phyloP scores from a whole-genome alignment of 495 filamentous ascomycete species.

The Penicillium dipodomyicola region DNA sequence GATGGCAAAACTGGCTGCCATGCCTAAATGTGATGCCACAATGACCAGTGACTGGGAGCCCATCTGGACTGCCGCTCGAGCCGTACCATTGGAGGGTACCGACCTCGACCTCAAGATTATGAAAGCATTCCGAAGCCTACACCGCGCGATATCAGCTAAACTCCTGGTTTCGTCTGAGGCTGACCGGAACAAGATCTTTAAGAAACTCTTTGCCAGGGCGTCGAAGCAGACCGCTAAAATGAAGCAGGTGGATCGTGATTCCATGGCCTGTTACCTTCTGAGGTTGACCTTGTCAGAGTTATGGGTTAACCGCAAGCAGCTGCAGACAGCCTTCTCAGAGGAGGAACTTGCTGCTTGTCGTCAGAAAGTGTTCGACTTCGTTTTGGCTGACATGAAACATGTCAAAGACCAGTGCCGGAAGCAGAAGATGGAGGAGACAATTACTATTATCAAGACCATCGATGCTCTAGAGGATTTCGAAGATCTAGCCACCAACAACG shows the following conservation, averaged over 20 bases:
- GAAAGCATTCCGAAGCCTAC: conserved; percentile 43
- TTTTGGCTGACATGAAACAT: conserved; percentile 40
- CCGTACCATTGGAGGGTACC: conserved; percentile 34
- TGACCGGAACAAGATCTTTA: conserved; percentile 36
- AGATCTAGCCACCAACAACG: conserved; percentile 37
- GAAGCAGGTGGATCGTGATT: conserved; percentile 37
- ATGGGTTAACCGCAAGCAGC: conserved; percentile 36
- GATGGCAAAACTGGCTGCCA: conserved; percentile 44
- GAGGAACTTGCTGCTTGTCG: conserved; percentile 36
- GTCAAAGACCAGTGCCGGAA: conserved; percentile 44
- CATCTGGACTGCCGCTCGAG: conserved; percentile 39
- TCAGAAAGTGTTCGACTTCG: conserved; percentile 35
- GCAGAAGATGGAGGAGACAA: conserved; percentile 41
- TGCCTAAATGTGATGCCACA: conserved; percentile 42
- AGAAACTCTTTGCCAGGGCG: conserved; percentile 37
- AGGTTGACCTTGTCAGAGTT: conserved; percentile 42
- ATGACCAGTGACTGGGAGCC: conserved; percentile 44
- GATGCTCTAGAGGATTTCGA: conserved; percentile 49
- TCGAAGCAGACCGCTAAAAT: conserved; percentile 37
- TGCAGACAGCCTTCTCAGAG: conserved; percentile 32
- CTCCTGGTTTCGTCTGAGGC: conserved; percentile 37
- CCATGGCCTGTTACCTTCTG: conserved; percentile 42
- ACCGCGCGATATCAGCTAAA: conserved; percentile 38
- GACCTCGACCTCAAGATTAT: conserved; percentile 43
- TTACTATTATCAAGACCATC: conserved; percentile 43